Evolutionary conservation across 2,329 filamentous ascomycete species (phyloP), one percentile per base, ranked within the genome.

Genomic region (Rhynchosporium secalis): DNA sequence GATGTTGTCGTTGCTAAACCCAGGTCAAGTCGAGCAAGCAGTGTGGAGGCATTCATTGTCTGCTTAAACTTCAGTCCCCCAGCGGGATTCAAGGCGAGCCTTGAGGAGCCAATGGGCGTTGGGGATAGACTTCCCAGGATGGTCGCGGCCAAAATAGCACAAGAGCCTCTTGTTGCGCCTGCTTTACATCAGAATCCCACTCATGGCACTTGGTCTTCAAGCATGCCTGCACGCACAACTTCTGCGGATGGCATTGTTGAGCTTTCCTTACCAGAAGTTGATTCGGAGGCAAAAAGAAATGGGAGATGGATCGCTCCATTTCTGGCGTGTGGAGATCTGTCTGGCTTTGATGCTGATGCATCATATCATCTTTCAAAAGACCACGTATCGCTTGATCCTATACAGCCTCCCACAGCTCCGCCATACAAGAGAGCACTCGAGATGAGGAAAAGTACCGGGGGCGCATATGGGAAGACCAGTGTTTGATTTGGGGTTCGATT

Each of bases 21-120:
- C 2, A 82, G 95, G 59, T 96, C 92, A 66, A 96, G 92, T 72
- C 85, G 95, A n/a, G 95, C 94, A 1, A 98, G 94, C 76, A 96
- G 92, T 76, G 87, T 99, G 26, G 95, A 99, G 75, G 94, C 95
- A 0, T 99, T 99, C 70, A 91, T 99, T 52, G 94, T 99, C 15
- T 97, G 95, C 75, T 84, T 96, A 70, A 91, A 92, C 65, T 99
- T 98, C 74, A 81, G 83, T 28, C 93, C 92, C 3, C 93, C 94
- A 0, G 77, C 80, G 13, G 90, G 89, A 0, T 95, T 92, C 77
- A 83, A 83, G 51, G 86, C 90, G 3, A 92, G 87, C 70, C 78
- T 95, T 3, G 88, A 92, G 70, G 86, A 88, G 70, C 90, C 90
- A 1, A 78, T 95, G 1, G 90, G 89, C 1, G 83, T 88, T 8